Evolutionary conservation across 495 filamentous ascomycete genomes (phyloP).

Genomic region (Cladorrhinum samala): DNA sequence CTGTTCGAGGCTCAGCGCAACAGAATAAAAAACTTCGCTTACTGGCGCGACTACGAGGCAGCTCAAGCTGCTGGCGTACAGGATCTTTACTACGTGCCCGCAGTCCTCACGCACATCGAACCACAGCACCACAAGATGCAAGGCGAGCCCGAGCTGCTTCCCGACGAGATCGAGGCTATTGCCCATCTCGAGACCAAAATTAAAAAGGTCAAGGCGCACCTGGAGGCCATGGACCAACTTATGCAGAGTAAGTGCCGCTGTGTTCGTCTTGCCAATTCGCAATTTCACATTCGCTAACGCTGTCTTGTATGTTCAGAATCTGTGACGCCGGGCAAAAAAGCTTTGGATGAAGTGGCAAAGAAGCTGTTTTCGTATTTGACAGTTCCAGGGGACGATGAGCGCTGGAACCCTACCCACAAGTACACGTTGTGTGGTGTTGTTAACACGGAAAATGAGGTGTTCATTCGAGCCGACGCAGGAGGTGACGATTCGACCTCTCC

Average conservation of each 20-base stretch:
- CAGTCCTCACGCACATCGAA: too few relatives aligned
- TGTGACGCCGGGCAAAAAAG: too few relatives aligned
- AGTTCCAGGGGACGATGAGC: constrained; percentile 22
- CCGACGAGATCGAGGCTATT: constrained; percentile 22
- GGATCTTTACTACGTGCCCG: constrained; percentile 47
- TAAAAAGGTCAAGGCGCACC: constrained; percentile 4
- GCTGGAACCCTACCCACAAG: constrained; percentile 32
- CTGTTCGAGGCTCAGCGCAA: too few relatives aligned
- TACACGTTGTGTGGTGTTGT: constrained; percentile 40
- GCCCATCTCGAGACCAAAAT: constrained; percentile 19
- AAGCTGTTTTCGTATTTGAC: too few relatives aligned
- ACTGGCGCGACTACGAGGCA: constrained; percentile 41
- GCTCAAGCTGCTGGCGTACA: constrained; percentile 38
- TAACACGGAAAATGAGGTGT: constrained; percentile 28
- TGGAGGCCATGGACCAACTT: constrained; percentile 16
- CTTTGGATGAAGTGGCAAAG: too few relatives aligned
- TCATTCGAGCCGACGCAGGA: constrained; percentile 27
- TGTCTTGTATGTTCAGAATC: too few relatives aligned
- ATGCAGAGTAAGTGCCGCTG: constrained; percentile 13
- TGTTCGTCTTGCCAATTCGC: neutral
- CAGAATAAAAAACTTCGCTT: constrained; percentile 13
- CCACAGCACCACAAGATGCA: too few relatives aligned
- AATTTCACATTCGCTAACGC: too few relatives aligned
- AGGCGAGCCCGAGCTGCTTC: constrained; percentile 37
- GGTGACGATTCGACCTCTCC: neutral